Conservation (phyloP, 805 yeast species). For the Yarrowia yakushimensis region DNA sequence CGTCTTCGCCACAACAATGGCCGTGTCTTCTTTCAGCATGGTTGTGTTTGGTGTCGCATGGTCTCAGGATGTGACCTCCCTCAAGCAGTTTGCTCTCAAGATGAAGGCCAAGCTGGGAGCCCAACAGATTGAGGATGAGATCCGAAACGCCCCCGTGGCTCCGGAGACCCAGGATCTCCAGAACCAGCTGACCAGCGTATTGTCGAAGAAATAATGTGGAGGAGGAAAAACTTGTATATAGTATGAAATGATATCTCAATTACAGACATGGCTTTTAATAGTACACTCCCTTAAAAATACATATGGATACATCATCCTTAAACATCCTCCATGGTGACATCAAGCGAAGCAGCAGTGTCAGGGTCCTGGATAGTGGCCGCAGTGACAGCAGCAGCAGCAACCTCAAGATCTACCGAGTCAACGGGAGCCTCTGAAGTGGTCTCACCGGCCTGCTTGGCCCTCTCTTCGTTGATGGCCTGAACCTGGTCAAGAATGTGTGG, state of each 20-base stretch:
- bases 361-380: constrained; percentile 6
- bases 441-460: neutral
- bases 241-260: neutral
- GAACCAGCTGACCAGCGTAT: neutral
- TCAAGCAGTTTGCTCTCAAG: constrained; percentile 66
- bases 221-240: constrained; percentile 8
- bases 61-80: constrained; percentile 67
- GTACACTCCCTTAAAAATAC: neutral
- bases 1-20: constrained; percentile 70
- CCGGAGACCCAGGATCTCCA: constrained; percentile 21
- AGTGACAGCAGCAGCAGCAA: constrained; percentile 9
- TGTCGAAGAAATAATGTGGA: neutral
- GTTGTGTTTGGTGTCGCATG: constrained; percentile 71
- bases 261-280: neutral
- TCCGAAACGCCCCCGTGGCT: constrained; percentile 5
- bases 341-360: neutral
- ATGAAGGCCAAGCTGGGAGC: constrained; percentile 69
- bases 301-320: neutral
- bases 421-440: neutral
- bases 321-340: constrained; percentile 21
- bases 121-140: constrained; percentile 31
- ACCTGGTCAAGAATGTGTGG: constrained; percentile 10
- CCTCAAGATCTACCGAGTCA: neutral
- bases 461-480: neutral
- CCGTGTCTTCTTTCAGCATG: constrained; percentile 71